Base-by-base conservation (phyloP, 352 stramenopile genomes). In the Peronospora farinosa region DNA sequence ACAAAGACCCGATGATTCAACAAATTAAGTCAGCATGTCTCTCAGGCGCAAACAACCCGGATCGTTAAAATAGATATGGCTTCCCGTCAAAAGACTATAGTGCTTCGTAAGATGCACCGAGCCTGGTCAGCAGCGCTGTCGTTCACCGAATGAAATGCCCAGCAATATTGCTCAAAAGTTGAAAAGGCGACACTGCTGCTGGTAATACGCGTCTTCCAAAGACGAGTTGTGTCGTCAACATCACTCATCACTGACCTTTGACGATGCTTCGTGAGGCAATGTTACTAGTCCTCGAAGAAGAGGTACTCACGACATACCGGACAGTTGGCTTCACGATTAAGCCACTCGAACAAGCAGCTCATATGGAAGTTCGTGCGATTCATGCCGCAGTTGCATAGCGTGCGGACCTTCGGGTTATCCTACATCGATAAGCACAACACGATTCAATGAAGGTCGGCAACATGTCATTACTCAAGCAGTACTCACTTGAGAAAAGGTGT, bases 351-450 rank as follows among this genome's bases (percentile, higher is more conserved):
- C 51, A 95, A 64, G 47, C 85, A 95, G 63, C 76, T 81, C 60
- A 94, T 73, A 41, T 95, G 85, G 50, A 94, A 95, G 54, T 92
- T 92, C 25, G 84, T 91, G 46, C 85, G 79, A 59, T 95, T 95
- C 69, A 95, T 74, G 47, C 85, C 85, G 58, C 85, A 95, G 40
- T 74, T 88, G 53, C 85, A 95, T 17, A 95, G 53, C 36, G 85
- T 90, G 17, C 83, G 81, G 40, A 95, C 68, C 46, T 89, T 89
- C 3, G 83, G 83, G 35, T 92, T 87, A 7, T 80, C 62, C 59
- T 83, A 35, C 15, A 53, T 36, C 17, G 11, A 25, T 21, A 8
- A 15, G 19, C 19, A 50, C 28, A 56, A 28, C 15, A 48, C 21
- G 3, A 23, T 48, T 47, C 40, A 11, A 35, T 16, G 23, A 45